Evolutionary conservation across 495 filamentous ascomycete genomes (phyloP).

Genomic region (Extremus antarcticus): DNA sequence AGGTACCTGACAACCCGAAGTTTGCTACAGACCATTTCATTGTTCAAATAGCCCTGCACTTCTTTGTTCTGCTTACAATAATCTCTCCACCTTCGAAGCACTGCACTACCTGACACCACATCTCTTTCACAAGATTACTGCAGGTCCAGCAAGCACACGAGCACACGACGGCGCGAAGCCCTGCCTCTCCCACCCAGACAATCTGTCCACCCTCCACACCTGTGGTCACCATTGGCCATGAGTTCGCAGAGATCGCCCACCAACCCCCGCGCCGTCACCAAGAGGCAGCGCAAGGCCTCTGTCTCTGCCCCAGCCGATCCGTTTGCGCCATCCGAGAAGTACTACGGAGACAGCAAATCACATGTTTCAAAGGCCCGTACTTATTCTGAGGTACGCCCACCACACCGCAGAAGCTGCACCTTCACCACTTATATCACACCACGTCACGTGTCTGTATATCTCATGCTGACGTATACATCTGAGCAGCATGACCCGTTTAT

Average conservation of each 20-base stretch:
- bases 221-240: neutral
- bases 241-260: slow-evolving; percentile 14
- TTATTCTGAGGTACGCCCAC: slow-evolving; percentile 34
- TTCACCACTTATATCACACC: neutral
- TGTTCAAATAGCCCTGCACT: neutral
- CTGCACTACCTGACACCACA: neutral
- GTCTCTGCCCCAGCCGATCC: slow-evolving; percentile 30
- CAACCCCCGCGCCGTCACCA: slow-evolving; percentile 7
- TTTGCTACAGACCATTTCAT: neutral
- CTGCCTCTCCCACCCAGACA: neutral
- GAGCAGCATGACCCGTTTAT: neutral
- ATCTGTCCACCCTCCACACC: neutral
- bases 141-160: neutral
- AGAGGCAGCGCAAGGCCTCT: slow-evolving; percentile 1
- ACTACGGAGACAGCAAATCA: slow-evolving; percentile 38
- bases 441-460: neutral
- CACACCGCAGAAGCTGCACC: too few relatives aligned
- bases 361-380: slow-evolving; percentile 34
- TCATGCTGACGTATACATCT: neutral
- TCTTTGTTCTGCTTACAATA: neutral
- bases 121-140: neutral
- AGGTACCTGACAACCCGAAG: neutral
- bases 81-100: neutral
- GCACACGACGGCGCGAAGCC: neutral
- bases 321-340: slow-evolving; percentile 34